phyloP scores from a whole-genome alignment of 495 filamentous ascomycete genomes.

The Trypethelium eluteriae region DNA sequence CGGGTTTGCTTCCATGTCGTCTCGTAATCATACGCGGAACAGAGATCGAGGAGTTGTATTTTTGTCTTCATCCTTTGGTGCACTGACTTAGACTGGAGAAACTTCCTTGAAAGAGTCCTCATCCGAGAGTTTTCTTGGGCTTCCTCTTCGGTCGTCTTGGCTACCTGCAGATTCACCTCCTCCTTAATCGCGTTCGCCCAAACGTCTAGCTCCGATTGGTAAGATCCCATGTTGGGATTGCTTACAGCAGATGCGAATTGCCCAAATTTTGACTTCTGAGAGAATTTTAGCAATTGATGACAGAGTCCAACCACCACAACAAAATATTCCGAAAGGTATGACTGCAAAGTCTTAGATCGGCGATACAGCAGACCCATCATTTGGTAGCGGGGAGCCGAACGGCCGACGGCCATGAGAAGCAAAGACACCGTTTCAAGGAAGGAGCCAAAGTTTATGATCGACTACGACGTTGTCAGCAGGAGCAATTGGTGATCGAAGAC shows the following conservation, averaged over 20 bases:
- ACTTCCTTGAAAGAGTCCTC: constrained; percentile 26
- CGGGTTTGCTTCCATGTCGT: constrained; percentile 40
- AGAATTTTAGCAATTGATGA: constrained; percentile 34
- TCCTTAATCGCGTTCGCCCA: constrained; percentile 39
- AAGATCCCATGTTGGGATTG: constrained; percentile 32
- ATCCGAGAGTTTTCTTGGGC: constrained; percentile 29
- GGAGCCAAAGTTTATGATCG: constrained; percentile 26
- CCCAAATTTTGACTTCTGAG: constrained; percentile 34
- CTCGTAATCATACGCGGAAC: constrained; percentile 39
- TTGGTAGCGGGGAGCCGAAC: constrained; percentile 39
- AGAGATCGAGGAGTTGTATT: constrained; percentile 34
- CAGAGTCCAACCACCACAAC: constrained; percentile 40
- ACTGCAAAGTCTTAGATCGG: constrained; percentile 36
- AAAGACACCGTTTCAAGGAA: constrained; percentile 39
- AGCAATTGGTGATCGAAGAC: constrained; percentile 15
- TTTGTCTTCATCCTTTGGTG: constrained; percentile 24
- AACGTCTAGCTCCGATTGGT: constrained; percentile 33
- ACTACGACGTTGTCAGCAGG: constrained; percentile 30
- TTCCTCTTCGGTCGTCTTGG: constrained; percentile 33
- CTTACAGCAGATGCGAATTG: constrained; percentile 32
- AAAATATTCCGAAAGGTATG: constrained; percentile 40
- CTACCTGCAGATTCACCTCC: constrained; percentile 33
- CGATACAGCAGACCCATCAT: constrained; percentile 39
- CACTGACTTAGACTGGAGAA: constrained; percentile 24
- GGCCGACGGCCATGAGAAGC: constrained; percentile 39